Percentiles rank a stretch among this genome's conserved stretches.
Conservation (phyloP, 768 basidiomycete species). For the Goffeauzyma gilvescens region DNA sequence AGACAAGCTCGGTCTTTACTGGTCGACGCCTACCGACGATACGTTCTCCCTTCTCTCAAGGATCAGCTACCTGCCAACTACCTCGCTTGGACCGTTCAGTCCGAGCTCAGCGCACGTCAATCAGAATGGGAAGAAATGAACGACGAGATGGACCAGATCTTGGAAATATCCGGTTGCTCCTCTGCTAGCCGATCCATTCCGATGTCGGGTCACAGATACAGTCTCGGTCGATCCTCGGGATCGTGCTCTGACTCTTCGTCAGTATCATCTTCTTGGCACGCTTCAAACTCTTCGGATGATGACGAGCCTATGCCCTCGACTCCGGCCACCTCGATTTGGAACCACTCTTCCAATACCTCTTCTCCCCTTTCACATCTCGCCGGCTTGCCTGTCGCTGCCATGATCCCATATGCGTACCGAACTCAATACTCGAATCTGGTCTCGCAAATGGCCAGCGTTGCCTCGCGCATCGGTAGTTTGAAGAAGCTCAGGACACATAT, state of each 20-base stretch:
- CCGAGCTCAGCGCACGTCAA: constrained; percentile 12
- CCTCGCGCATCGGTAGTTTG: constrained; percentile 16
- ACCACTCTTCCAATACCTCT: constrained; percentile 10
- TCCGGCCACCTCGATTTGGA: constrained; percentile 3
- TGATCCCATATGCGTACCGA: constrained; percentile 17
- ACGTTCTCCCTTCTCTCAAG: constrained; percentile 28
- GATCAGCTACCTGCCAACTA: constrained; percentile 21
- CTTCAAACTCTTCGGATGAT: background rate
- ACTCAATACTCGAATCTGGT: constrained; percentile 21
- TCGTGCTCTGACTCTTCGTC: background rate
- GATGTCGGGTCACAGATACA: background rate
- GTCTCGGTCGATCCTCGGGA: background rate
- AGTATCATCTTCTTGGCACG: background rate
- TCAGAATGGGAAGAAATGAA: constrained; percentile 19
- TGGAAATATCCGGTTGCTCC: constrained; percentile 12
- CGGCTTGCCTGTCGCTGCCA: constrained; percentile 14
- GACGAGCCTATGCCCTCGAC: background rate
- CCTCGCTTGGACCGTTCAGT: constrained; percentile 22
- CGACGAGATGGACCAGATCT: constrained; percentile 17
- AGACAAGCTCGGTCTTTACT: constrained; percentile 29
- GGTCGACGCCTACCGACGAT: constrained; percentile 30
- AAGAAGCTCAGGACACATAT: constrained; percentile 20
- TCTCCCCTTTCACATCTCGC: constrained; percentile 19
- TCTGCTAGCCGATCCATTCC: background rate
- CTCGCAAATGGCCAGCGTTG: constrained; percentile 17